Evolutionary conservation across 2,329 filamentous ascomycete genomes (phyloP).

Genomic region (Botryosphaeria dothidea): DNA sequence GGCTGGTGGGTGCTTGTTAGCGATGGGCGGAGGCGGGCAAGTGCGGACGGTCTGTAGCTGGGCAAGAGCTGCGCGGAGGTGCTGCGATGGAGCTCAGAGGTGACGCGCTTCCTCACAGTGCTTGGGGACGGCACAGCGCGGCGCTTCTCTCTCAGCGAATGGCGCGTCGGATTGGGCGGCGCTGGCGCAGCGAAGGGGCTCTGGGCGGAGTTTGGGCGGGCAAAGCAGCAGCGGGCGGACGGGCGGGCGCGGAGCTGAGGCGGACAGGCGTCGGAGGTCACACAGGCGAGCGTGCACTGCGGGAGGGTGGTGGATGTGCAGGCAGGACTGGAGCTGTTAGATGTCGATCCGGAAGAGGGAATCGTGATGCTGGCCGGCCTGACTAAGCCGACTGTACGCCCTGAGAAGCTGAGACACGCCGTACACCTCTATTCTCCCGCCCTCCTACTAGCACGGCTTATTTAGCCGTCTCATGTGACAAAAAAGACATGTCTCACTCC

Average conservation of each 20-base stretch:
- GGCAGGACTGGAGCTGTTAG: slow-evolving; percentile 10
- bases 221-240: neutral
- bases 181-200: neutral
- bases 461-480: neutral
- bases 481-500: neutral
- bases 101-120: neutral
- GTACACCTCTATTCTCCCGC: neutral
- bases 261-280: neutral
- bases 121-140: slow-evolving; percentile 2
- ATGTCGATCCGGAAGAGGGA: slow-evolving; percentile 18
- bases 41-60: neutral
- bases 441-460: neutral
- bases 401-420: too few relatives aligned
- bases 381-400: slow-evolving; percentile 2
- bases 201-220: neutral
- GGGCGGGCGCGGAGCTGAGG: slow-evolving; percentile 1
- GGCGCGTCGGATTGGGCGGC: slow-evolving; percentile 8
- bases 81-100: slow-evolving; percentile 4
- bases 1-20: neutral
- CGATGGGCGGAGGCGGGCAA: neutral
- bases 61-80: slow-evolving; percentile 3
- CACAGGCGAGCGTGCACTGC: slow-evolving; percentile 9
- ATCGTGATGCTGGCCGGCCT: slow-evolving; percentile 17
- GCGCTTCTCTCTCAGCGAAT: slow-evolving; percentile 1
- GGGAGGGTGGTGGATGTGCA: slow-evolving; percentile 5